Conservation (phyloP, 192 early-diverging fungal genomes). For the Coemansia sp. region DNA sequence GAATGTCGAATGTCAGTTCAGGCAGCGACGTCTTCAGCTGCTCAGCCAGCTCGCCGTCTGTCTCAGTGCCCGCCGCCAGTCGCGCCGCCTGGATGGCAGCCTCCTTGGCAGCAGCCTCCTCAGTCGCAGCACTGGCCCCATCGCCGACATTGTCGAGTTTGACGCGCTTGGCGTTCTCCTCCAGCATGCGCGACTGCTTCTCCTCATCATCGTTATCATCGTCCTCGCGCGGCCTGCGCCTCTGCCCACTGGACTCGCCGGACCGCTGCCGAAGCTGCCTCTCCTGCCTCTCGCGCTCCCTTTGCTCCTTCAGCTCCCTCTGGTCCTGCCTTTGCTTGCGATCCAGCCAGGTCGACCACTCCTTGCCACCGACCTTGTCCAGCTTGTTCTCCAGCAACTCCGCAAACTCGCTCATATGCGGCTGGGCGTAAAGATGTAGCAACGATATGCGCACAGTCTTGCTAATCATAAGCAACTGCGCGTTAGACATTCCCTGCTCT, state of each 20-base stretch:
- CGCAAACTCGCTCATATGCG: conserved; percentile 27
- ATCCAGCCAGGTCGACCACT: conserved; percentile 45
- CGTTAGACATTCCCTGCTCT: conserved; percentile 33
- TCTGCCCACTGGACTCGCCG: conserved; percentile 2
- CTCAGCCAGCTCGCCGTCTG: conserved; percentile 2
- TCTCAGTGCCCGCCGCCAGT: not conserved
- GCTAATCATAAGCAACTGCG: conserved; percentile 34
- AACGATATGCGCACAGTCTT: conserved; percentile 44
- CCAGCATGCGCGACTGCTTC: conserved; percentile 40
- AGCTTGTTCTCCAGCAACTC: conserved; percentile 35
- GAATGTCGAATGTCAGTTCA: conserved; percentile 15
- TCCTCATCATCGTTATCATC: conserved; percentile 46
- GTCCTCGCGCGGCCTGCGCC: conserved; percentile 11
- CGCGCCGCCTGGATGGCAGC: not conserved
- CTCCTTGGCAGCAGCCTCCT: not conserved
- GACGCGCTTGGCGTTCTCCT: conserved; percentile 50
- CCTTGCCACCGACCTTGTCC: conserved; percentile 38
- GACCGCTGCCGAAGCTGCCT: not conserved
- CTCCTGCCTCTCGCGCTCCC: conserved; percentile 14
- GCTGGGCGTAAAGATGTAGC: conserved; percentile 37
- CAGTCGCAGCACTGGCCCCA: not conserved
- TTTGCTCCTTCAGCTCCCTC: conserved; percentile 19
- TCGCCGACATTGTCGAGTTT: conserved; percentile 27
- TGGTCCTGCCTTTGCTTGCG: conserved; percentile 18
- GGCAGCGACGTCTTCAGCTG: conserved; percentile 5